Evolutionary conservation across 805 yeast species (phyloP).

Genomic region (Saturnispora besseyi): DNA sequence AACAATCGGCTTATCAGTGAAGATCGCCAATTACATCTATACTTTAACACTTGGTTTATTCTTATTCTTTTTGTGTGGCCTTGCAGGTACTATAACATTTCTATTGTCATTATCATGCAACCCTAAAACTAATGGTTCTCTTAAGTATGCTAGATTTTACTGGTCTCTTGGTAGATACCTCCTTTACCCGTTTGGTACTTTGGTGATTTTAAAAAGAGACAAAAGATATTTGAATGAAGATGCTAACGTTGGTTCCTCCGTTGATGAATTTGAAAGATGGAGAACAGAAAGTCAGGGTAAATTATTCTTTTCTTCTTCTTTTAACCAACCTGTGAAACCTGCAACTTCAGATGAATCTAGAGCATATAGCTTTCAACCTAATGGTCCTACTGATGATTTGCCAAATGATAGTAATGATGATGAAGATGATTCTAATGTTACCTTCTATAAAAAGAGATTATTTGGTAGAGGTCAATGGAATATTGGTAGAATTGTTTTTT

Average conservation of each 20-base stretch:
- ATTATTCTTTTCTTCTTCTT: conserved; percentile 69
- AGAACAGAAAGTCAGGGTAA: conserved; percentile 69
- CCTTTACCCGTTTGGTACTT: conserved; percentile 82
- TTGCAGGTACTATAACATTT: conserved; percentile 41
- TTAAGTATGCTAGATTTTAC: conserved; percentile 54
- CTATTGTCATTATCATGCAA: conserved; percentile 35
- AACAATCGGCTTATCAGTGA: conserved; percentile 51
- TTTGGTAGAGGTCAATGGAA: conserved; percentile 95
- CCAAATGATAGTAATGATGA: conserved; percentile 6
- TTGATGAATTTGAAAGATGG: conserved; percentile 85
- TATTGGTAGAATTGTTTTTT: conserved; percentile 71
- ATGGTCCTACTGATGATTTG: neutral
- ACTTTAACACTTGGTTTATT: conserved; percentile 60
- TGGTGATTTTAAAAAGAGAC: conserved; percentile 69
- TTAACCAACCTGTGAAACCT: conserved; percentile 7
- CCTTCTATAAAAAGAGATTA: conserved; percentile 35
- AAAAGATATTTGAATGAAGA: conserved; percentile 80
- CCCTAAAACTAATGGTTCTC: conserved; percentile 37
- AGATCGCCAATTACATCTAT: conserved; percentile 67
- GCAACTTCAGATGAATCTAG: conserved; percentile 7
- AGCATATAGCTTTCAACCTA: neutral
- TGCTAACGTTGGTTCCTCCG: conserved; percentile 75
- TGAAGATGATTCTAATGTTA: conserved; percentile 24
- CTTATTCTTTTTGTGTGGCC: conserved; percentile 43
- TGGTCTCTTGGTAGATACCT: conserved; percentile 62